Evolutionary conservation across 2,329 filamentous ascomycete genomes (phyloP), one percentile per base, ranked within the genome.

Genomic region (Pyricularia grisea): DNA sequence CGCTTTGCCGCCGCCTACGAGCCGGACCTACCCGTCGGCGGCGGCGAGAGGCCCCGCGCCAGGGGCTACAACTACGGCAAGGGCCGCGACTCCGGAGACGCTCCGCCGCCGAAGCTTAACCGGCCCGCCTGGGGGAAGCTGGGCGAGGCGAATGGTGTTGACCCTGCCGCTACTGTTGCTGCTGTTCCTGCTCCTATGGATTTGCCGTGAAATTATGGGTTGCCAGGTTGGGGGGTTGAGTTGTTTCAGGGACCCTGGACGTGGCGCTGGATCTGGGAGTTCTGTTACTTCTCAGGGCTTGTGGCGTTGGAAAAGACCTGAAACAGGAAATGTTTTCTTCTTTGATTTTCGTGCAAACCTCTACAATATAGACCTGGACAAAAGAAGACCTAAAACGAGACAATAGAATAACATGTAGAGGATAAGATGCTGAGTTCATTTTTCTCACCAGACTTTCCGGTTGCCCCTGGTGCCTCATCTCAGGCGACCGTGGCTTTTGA

Each of bases 11-110:
- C 74, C 9, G 76, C 76, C 3, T 98, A 97, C 76, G 90, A 91
- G 72, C 76, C 86, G 0, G 84, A 89, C 14, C 76, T 98, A 33
- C 94, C 94, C 0, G 82, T 85, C 63, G 90, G 90, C 55, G 92
- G 88, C 0, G 94, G 93, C 0, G 83, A 90, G 74, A 88, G 94
- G 11, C 95, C 95, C 11, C 85, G 92, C 77, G 84, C 91, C 50
- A 85, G 93, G 74, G 93, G 93, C 1, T 96, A 97, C 74, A 91
- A 96, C 75, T 91, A 90, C 25, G 66, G 66, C 77, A 93, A 91
- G 78, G 89, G 87, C 0, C 85, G 85, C 9, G 85, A 88, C 66
- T 84, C 86, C 31, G 67, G 12, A 10, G 27, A 36, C 6, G 23
- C 28, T 17, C 55, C 58, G 10, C 67, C 67, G 28, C 55, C 27